Evolutionary conservation across 352 stramenopile genomes (phyloP).

Genomic region (Globisporangium spiculum): DNA sequence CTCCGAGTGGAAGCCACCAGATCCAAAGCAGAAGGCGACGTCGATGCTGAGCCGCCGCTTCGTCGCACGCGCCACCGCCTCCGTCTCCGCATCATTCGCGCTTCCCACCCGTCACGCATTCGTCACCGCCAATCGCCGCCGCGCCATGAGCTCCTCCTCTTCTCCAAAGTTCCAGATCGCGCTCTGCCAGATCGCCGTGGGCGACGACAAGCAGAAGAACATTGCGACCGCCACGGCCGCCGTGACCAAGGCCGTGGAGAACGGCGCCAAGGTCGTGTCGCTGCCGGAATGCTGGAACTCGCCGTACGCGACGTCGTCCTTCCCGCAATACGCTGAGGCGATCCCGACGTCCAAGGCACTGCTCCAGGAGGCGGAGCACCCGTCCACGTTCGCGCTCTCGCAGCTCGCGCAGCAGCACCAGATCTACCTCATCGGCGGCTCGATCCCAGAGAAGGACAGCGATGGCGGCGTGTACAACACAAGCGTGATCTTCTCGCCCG

Average conservation of each 20-base stretch:
- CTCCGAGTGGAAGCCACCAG: neutral
- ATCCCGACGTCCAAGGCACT: slow-evolving; percentile 80
- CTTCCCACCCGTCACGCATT: neutral
- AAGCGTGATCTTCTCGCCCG: slow-evolving; percentile 94
- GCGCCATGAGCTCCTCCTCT: slow-evolving; percentile 37
- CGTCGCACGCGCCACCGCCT: neutral
- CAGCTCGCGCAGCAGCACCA: slow-evolving; percentile 86
- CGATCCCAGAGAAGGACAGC: slow-evolving; percentile 90
- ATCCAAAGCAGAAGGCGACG: slow-evolving; percentile 1
- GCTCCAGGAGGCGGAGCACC: slow-evolving; percentile 61
- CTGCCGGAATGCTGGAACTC: slow-evolving; percentile 97
- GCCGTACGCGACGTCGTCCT: slow-evolving; percentile 96
- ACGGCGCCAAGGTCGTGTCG: slow-evolving; percentile 87
- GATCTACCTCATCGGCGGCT: slow-evolving; percentile 97
- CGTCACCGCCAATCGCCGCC: neutral
- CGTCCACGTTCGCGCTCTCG: slow-evolving; percentile 87
- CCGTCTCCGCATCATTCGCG: neutral
- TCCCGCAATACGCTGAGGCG: slow-evolving; percentile 96
- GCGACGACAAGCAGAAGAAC: slow-evolving; percentile 80
- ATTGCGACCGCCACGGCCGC: slow-evolving; percentile 72
- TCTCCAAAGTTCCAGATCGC: slow-evolving; percentile 87
- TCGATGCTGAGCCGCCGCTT: slow-evolving; percentile 4
- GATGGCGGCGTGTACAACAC: slow-evolving; percentile 97
- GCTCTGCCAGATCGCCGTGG: slow-evolving; percentile 95
- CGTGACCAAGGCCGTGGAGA: slow-evolving; percentile 62